Conservation (phyloP, 1,139 yeast species). For the Suhomyces ambrosiae region DNA sequence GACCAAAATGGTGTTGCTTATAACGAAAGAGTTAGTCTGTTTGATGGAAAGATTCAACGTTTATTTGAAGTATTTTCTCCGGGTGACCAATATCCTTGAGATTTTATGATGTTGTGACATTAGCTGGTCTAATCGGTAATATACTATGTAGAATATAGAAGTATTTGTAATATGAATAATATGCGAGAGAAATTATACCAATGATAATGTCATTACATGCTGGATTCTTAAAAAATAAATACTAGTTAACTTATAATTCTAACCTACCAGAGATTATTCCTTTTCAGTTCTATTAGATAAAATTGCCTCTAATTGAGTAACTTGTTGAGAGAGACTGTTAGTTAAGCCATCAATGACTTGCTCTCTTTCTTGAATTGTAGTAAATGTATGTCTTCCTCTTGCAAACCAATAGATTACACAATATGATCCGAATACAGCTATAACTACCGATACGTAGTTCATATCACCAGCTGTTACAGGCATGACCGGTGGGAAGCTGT, state of each 20-base stretch:
- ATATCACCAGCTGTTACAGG: constrained; percentile 47
- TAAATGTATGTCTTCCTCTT: constrained; percentile 39
- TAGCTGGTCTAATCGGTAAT: not conserved
- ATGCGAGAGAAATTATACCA: too few species aligned
- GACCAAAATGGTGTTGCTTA: constrained; percentile 4
- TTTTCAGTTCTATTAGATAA: constrained; percentile 16
- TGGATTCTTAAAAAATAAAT: too few species aligned
- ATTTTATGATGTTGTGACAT: too few species aligned
- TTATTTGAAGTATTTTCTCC: constrained; percentile 12
- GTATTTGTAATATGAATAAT: not conserved
- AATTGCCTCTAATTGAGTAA: constrained; percentile 27
- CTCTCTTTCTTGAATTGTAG: constrained; percentile 29
- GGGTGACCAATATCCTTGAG: too few species aligned
- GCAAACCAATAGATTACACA: constrained; percentile 40
- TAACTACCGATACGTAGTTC: constrained; percentile 49
- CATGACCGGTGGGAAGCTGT: constrained; percentile 47
- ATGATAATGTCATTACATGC: too few species aligned
- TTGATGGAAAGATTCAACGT: constrained; percentile 12
- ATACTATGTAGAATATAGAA: not conserved
- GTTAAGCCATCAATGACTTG: constrained; percentile 28
- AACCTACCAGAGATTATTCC: not conserved
- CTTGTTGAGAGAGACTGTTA: constrained; percentile 30
- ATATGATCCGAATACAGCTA: constrained; percentile 36
- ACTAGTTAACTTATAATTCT: too few species aligned
- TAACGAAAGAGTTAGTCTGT: constrained; percentile 8